These are phyloP conservation scores for Meira nashicola DNA, from an alignment of 1,284 basidiomycete genomes.

Conservation along the genomic window DNA sequence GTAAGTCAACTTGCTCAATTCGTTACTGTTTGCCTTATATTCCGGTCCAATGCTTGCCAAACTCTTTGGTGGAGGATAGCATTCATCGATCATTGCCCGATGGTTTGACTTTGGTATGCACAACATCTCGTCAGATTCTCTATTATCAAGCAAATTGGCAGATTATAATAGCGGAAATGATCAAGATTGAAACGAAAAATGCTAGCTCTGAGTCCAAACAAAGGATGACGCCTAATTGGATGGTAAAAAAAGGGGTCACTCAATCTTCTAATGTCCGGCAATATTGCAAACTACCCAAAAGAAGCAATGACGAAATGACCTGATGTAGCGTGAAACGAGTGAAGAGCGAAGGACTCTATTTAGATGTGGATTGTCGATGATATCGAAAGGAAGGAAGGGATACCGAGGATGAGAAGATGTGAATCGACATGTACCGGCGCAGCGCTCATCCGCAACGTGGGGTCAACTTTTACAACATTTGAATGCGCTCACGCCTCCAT, in stretches of 20 bases:
- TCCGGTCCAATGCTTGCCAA: slow-evolving; percentile 71
- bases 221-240: not conserved
- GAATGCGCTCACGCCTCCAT: no score
- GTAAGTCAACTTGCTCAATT: slow-evolving; percentile 84
- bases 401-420: not conserved
- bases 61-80: slow-evolving; percentile 79
- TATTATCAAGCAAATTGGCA: no score
- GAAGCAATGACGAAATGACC: not conserved
- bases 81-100: slow-evolving; percentile 77
- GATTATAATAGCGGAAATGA: no score
- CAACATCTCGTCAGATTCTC: slow-evolving; percentile 18
- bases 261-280: no score
- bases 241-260: not conserved
- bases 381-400: not conserved
- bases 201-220: not conserved
- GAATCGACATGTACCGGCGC: not conserved
- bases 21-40: slow-evolving; percentile 63
- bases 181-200: not conserved
- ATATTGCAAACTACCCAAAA: no score
- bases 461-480: no score
- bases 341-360: not conserved
- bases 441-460: no score
- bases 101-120: slow-evolving; percentile 69
- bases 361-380: not conserved
- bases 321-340: not conserved